Evolutionary conservation across 805 yeast species (phyloP).

Genomic region (Lipomyces yamadae): DNA sequence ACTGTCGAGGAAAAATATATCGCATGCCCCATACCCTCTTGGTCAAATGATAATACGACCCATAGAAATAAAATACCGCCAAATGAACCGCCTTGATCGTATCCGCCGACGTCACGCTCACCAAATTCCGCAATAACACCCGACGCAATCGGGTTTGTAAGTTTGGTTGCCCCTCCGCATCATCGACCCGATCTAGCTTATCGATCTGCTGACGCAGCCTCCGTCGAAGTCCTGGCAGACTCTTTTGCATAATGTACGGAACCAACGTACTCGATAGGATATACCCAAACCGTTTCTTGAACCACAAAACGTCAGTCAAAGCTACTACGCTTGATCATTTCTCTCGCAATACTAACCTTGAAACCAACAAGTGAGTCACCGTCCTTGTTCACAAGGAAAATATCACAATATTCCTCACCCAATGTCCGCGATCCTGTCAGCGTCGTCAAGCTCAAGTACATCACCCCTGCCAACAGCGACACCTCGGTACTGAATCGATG

Average conservation of each 20-base stretch:
- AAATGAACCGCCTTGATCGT: conserved; percentile 69
- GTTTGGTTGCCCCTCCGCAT: not conserved
- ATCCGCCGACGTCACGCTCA: conserved; percentile 34
- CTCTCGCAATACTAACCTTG: not conserved
- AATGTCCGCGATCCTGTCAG: conserved; percentile 75
- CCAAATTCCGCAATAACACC: conserved; percentile 25
- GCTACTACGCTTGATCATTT: no score
- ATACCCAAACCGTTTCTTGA: conserved; percentile 58
- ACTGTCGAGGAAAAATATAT: conserved; percentile 53
- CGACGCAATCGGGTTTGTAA: conserved; percentile 7
- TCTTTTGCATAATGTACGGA: conserved; percentile 56
- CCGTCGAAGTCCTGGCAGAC: conserved; percentile 34
- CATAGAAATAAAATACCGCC: conserved; percentile 81
- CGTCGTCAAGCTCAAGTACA: conserved; percentile 78
- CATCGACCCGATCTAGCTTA: conserved; percentile 1
- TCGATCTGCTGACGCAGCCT: conserved; percentile 37
- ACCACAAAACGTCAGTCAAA: conserved; percentile 10
- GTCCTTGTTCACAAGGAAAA: conserved; percentile 57
- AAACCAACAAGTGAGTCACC: not conserved
- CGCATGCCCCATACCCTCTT: conserved; percentile 80
- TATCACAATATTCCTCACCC: conserved; percentile 93
- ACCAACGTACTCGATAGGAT: conserved; percentile 63
- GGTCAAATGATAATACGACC: conserved; percentile 76
- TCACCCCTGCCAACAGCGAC: conserved; percentile 58
- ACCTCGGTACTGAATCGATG: conserved; percentile 69